phyloP scores from a whole-genome alignment of 768 basidiomycete species.

The Suillus brevipes region DNA sequence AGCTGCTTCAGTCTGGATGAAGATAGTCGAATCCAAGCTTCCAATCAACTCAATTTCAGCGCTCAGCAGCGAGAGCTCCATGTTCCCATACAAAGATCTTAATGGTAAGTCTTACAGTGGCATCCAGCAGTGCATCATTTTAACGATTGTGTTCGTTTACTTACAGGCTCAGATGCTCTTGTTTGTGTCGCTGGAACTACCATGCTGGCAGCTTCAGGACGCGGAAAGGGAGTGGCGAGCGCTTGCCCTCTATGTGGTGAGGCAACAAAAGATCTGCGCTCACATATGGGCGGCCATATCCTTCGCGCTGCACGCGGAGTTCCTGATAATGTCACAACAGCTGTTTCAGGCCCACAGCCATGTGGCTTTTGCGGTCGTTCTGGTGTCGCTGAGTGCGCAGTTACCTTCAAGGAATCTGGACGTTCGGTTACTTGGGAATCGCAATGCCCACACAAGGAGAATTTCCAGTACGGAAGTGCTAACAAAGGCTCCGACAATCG shows the following conservation, averaged over 20 bases:
- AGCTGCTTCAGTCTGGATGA: slow-evolving; percentile 1
- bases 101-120: no score
- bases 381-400: neutral
- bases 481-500: neutral
- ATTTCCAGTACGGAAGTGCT: slow-evolving; percentile 3
- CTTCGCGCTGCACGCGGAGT: neutral
- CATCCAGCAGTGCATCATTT: no score
- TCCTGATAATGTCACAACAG: neutral
- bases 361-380: slow-evolving; percentile 8
- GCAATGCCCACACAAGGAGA: neutral
- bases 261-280: slow-evolving; percentile 6
- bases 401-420: slow-evolving; percentile 3
- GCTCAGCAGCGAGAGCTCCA: slow-evolving; percentile 3
- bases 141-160: no score
- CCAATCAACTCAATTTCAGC: neutral
- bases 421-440: neutral
- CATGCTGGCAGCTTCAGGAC: no score
- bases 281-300: slow-evolving; percentile 10
- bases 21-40: neutral
- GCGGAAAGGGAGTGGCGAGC: neutral
- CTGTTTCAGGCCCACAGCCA: neutral
- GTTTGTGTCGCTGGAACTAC: no score
- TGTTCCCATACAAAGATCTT: neutral
- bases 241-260: neutral
- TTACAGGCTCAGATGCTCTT: no score